phyloP scores from a whole-genome alignment of 768 basidiomycete genomes.

The Russula lepida region DNA sequence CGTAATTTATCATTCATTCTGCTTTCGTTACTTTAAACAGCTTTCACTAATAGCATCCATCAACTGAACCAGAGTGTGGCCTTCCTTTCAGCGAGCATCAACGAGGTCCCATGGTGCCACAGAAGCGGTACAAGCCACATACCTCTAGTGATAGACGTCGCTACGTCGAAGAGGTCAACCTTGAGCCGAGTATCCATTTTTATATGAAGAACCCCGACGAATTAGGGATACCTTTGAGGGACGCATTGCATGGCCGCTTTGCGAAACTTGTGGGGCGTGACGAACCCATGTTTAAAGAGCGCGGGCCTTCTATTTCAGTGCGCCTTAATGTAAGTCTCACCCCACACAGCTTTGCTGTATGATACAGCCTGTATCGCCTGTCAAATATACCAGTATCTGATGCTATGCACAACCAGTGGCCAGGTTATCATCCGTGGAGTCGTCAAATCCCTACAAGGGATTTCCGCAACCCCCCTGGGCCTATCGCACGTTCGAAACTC shows the following conservation, averaged over 20 bases:
- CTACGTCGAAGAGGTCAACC: slow-evolving; percentile 61
- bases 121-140: slow-evolving; percentile 65
- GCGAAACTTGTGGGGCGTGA: slow-evolving; percentile 49
- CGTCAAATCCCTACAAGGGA: slow-evolving; percentile 78
- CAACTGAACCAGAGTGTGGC: slow-evolving; percentile 13
- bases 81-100: slow-evolving; percentile 1
- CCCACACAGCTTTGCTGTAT: slow-evolving; percentile 9
- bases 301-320: slow-evolving; percentile 74
- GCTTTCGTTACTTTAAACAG: neutral
- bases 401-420: slow-evolving; percentile 47
- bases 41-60: neutral
- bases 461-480: slow-evolving; percentile 68
- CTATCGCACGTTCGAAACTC: slow-evolving; percentile 66
- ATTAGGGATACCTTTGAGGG: slow-evolving; percentile 53
- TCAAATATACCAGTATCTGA: slow-evolving; percentile 9
- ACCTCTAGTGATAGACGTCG: slow-evolving; percentile 69
- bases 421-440: slow-evolving; percentile 69
- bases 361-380: too few relatives aligned
- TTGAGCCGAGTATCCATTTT: slow-evolving; percentile 61
- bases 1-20: neutral
- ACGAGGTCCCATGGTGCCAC: slow-evolving; percentile 47
- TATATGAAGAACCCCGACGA: slow-evolving; percentile 43
- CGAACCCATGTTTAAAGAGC: slow-evolving; percentile 57
- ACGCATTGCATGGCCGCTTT: slow-evolving; percentile 55
- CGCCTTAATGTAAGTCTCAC: slow-evolving; percentile 51